Evolutionary conservation across 75 land plant species (phyloP).

Genomic region (Larix kaempferi): DNA sequence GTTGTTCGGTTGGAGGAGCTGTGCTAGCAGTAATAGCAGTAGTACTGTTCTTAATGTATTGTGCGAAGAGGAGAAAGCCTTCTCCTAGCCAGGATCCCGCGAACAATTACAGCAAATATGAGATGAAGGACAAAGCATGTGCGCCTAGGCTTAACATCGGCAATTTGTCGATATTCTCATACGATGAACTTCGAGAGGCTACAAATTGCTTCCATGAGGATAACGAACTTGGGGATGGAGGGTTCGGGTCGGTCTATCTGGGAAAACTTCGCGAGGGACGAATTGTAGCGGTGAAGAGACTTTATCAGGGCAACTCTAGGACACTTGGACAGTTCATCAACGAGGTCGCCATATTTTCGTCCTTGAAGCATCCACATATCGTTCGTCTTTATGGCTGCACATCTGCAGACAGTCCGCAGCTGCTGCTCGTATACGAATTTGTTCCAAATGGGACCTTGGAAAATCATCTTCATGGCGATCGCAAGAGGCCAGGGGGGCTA

Average conservation of each 20-base stretch:
- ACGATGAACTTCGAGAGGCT: constrained; percentile 40
- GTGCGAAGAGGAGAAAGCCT: too few relatives aligned
- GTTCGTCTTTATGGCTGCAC: constrained; percentile 65
- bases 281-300: constrained; percentile 53
- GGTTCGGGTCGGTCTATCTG: constrained; percentile 60
- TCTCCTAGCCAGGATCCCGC: too few relatives aligned
- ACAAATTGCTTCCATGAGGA: constrained; percentile 27
- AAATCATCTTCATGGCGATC: constrained; percentile 49
- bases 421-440: constrained; percentile 41
- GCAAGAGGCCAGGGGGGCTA: constrained; percentile 17
- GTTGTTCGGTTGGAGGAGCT: not conserved
- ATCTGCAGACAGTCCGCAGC: constrained; percentile 30
- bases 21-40: not conserved
- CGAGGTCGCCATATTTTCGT: constrained; percentile 47
- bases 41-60: not conserved
- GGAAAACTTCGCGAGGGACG: constrained; percentile 57
- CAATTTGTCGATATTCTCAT: constrained; percentile 15
- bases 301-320: constrained; percentile 38
- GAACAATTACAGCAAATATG: too few relatives aligned
- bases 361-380: constrained; percentile 47
- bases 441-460: constrained; percentile 51
- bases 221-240: constrained; percentile 49
- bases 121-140: too few relatives aligned
- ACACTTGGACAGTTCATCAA: constrained; percentile 56
- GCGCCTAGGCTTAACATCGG: not conserved